Base-by-base conservation (phyloP, 768 basidiomycete genomes). In the Agaricus subrufescens region DNA sequence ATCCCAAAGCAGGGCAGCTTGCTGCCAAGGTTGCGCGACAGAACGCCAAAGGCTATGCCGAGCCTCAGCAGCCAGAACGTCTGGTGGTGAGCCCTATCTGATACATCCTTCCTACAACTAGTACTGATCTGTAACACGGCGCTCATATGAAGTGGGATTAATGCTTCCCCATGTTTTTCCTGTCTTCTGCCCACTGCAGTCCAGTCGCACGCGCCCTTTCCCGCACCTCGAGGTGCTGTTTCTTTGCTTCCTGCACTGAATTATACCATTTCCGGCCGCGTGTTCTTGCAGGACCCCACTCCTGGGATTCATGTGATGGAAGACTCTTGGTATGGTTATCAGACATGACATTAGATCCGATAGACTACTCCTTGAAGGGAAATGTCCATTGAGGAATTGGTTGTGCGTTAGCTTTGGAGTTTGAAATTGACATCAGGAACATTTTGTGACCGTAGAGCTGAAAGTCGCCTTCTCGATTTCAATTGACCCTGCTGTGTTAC, bases 1-100 rank as follows among this genome's bases (percentile, higher is more conserved):
- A 81, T 60, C 80, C 81, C 19, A 76, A 78, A 45, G 69, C 70
- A 62, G 81, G 81, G 26, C 72, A 71, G 51, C 72, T 83, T 38
- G 72, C 80, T 50, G 63, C 71, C 30, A 70, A 79, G 60, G 68
- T 70, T 48, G 74, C 69, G 40, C 72, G 73, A 48, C 73, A 76
- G 59, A 70, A 60, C 46, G 62, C 68, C 26, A 63, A 69, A 44
- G 31, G 11, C 9, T 73, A 71, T 60, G 52, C 61, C 50, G 63
- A 60, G 27, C 71, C 75, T 64, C 63, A 68, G 44, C 59, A 74
- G 51, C 68, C 72, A 46, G 69, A 75, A 43, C 70, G 69, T 56
- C 59, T 77, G 54, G 75, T 78, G 66, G 78, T 80, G 57, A 62
- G 78, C 69, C 51, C 34, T 45, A 23, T 38, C 25, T 37, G 38